Conservation (phyloP, 306 rosid species). For the Calophaca sinica region DNA sequence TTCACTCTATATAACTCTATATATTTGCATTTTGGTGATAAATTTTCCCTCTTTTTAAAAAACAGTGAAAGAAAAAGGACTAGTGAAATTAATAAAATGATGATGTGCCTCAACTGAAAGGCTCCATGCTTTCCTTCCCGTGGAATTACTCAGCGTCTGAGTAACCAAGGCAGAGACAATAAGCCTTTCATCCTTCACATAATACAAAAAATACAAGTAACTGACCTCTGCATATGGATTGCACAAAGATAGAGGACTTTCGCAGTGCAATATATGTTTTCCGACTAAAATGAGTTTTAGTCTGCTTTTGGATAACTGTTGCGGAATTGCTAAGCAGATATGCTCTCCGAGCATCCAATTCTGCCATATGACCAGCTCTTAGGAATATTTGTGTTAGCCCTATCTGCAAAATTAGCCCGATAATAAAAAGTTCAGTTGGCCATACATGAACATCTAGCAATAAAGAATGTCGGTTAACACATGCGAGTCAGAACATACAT, state of each 20-base stretch:
- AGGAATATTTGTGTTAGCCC: conserved; percentile 82
- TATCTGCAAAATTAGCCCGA: conserved; percentile 62
- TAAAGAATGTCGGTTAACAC: conserved; percentile 15
- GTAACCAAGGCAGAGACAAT: conserved; percentile 32
- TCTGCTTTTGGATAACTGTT: conserved; percentile 63
- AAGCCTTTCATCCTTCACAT: conserved; percentile 13
- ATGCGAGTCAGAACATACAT: conserved; percentile 31
- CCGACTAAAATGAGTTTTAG: conserved; percentile 52
- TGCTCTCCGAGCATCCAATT: conserved; percentile 76
- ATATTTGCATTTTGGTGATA: too few species aligned
- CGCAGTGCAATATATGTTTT: conserved; percentile 51
- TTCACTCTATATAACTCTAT: too few species aligned
- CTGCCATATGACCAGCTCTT: conserved; percentile 93
- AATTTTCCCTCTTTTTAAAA: too few species aligned
- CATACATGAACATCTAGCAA: conserved; percentile 33
- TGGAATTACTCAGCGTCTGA: conserved; percentile 15
- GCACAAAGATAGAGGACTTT: conserved; percentile 62
- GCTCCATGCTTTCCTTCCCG: conserved; percentile 1
- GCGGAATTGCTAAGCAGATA: conserved; percentile 63
- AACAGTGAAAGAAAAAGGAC: too few species aligned
- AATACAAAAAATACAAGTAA: conserved; percentile 28
- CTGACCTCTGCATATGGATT: conserved; percentile 85
- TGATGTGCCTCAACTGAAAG: conserved; percentile 1
- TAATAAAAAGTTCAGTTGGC: conserved; percentile 37
- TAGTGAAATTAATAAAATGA: background rate